These are phyloP conservation scores for Pleurotus giganteus DNA, from an alignment of 768 basidiomycete species.

Conservation along the genomic window DNA sequence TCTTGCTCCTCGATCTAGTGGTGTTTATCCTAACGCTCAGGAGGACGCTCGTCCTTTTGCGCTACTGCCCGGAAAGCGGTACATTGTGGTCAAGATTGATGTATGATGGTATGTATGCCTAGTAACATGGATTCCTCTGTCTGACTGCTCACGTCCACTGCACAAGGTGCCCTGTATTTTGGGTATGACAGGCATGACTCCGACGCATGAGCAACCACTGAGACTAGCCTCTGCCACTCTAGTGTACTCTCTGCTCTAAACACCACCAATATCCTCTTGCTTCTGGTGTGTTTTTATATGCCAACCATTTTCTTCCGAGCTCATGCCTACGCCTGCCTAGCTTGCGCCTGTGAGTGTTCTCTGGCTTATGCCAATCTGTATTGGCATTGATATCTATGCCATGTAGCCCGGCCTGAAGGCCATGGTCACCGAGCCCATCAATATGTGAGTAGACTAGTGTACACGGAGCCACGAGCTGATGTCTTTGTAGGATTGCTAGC, in stretches of 20 bases:
- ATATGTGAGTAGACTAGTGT: neutral
- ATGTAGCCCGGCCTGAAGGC: neutral
- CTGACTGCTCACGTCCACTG: neutral
- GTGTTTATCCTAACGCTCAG: neutral
- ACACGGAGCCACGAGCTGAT: neutral
- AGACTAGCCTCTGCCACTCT: neutral
- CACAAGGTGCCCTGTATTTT: neutral
- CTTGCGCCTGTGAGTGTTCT: neutral
- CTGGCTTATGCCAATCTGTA: neutral
- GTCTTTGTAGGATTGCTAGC: neutral
- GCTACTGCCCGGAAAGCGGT: neutral
- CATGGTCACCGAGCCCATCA: neutral
- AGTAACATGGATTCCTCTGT: no score
- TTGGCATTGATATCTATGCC: neutral
- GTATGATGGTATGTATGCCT: neutral
- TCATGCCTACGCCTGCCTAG: neutral
- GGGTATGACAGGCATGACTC: neutral
- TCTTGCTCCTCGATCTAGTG: neutral
- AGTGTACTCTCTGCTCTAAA: neutral
- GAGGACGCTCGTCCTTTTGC: neutral
- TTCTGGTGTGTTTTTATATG: neutral
- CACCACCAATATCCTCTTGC: neutral
- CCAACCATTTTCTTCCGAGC: no score
- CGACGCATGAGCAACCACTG: neutral
- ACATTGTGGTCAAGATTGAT: neutral